Evolutionary conservation across 306 rosid species (phyloP), one percentile per base, ranked within the genome.

Genomic region (Vicia villosa): DNA sequence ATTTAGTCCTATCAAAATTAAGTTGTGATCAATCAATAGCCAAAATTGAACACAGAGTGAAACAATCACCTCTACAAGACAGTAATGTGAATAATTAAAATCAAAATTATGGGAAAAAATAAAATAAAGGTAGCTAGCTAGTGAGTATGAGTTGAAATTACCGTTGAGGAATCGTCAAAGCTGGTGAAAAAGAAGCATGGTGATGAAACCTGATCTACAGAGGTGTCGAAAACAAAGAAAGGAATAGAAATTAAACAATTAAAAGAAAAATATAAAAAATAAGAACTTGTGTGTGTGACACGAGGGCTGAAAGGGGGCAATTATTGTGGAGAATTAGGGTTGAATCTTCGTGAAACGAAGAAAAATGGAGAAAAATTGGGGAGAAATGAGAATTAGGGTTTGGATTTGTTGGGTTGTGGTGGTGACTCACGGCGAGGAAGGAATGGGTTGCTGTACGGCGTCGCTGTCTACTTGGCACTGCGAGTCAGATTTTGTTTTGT

Each of bases 401-500:
- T 34, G 26, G 73, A 77, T 63, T 49, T 46, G 77, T 49, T 15
- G 37, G 37, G 2, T 32, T 32, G 37, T 6, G 37, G 0, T 32
- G 28, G 34, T 42, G 3, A 30, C 43, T 41, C 81, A 82, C 74
- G 76, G 77, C 73, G 79, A 57, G 17, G 79, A 75, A 75, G 36
- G 77, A 70, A 81, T 30, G 76, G 69, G 80, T 70, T 71, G 83
- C 52, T 76, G 84, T 78, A 82, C 87, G 87, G 81, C 79, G 87
- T 82, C 75, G 84, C 79, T 74, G 82, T 82, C 74, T 79, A 41
- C 61, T 55, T 55, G 61, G 61, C 61, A 55, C 66, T 70, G 59
- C 49, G 24, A 30, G 47, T 22, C 69, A 80, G 68, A 71, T 43
- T 50, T 50, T 3, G 17, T 49, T 50, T 50, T 17, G 57, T 6